Evolutionary conservation across 2,329 filamentous ascomycete genomes (phyloP), one percentile per base, ranked within the genome.

Genomic region (Colletotrichum lindemuthianum): DNA sequence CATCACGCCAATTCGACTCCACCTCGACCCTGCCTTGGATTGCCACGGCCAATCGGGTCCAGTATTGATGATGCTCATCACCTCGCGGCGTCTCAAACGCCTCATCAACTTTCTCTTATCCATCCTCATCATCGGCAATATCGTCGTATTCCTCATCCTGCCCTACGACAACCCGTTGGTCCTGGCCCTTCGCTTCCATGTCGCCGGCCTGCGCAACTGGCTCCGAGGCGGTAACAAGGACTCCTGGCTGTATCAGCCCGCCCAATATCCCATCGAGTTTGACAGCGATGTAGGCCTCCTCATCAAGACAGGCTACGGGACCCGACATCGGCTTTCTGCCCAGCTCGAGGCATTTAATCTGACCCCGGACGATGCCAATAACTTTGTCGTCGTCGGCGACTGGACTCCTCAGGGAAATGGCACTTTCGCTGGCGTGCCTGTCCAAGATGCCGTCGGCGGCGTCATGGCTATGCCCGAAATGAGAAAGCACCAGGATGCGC

Each of bases 231-330:
- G 72, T 8, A 60, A 70, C 40, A 72, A 72, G 69, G 81, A 83
- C 60, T 76, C 77, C 36, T 82, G 81, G 77, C 72, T 84, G 15
- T 75, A 74, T 68, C 67, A 72, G 68, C 68, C 74, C 54, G 76
- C 76, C n/a, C 67, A 66, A n/a, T 78, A 79, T 59, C 77, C 80
- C 4, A 72, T 86, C 59, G 77, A 84, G 59, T 72, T 82, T 40
- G 72, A 74, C 55, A 74, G 74, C 41, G 84, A 86, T 59, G 78
- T 86, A 8, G 82, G 79, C 37, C 77, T 84, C 67, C 78, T 87
- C 53, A 73, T 87, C 68, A 87, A 87, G 74, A 86, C 84, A 5
- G 84, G 84, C 36, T 86, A 84, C 70, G 84, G 84, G 58, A 86
- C 84, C 15, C 79, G 79, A 50, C 73, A 80, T 53, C 79, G 84